Base-by-base conservation (phyloP, 2,329 filamentous ascomycete genomes). In the Thielaviopsis euricoi region DNA sequence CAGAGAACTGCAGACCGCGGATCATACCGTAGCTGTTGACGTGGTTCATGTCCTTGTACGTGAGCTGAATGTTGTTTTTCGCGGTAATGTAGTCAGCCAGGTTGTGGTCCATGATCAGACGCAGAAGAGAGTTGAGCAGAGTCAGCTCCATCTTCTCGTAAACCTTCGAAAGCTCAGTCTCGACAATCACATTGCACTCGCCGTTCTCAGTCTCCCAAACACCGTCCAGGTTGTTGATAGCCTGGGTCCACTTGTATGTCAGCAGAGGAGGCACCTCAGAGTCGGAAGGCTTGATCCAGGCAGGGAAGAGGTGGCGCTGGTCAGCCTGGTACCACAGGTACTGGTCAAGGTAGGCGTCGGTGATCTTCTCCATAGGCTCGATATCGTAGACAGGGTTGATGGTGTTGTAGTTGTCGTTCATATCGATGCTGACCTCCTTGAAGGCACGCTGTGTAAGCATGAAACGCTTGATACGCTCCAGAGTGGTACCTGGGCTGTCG, bases 31-130 rank as follows among this genome's bases (percentile, higher is more conserved):
- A 98, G 68, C 89, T 94, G 73, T 98, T 98, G 68, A 94, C 93
- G 67, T 98, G 93, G 67, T 96, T 97, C 93, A 98, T 98, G 66
- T 98, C 93, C 75, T 98, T 98, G 77, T 98, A 98, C 62, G 94
- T 96, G 62, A 98, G 80, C 69, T 96, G 91, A 13, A 98, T 93
- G 67, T 98, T 98, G 76, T 98, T 98, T 80, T 98, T 98, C 43
- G 91, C 89, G 1, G 91, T 96, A 67, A 98, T 98, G 72, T 98
- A 98, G 70, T 98, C 94, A 5, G 93, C 93, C 73, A 98, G 73
- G 69, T 98, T 98, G 77, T 98, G 93, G 66, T 98, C 94, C 94
- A 98, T 98, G 69, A 98, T 96, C 63, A 98, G 73, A 53, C 93
- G 82, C 54, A 98, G 77, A 33, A 98, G 78, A 60, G 91, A 87